A percentile compares a stretch with the other conserved stretches of the same genome.
phyloP scores from a whole-genome alignment of 2,329 filamentous ascomycete genomes.

The Aspergillus sp. region DNA sequence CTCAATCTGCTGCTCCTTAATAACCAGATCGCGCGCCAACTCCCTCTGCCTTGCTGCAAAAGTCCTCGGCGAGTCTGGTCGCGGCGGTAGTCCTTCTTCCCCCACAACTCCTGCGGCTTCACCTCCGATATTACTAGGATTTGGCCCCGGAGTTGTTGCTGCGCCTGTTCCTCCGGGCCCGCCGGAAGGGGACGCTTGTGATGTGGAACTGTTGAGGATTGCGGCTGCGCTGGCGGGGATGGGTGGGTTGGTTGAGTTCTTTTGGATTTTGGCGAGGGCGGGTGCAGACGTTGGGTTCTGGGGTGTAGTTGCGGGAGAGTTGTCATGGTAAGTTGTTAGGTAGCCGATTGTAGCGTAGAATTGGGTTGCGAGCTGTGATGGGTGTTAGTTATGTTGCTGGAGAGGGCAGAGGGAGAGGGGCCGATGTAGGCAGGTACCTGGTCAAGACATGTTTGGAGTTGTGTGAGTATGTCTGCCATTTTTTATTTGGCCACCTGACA shows the following conservation, averaged over 20 bases:
- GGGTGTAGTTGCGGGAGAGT: constrained; percentile 38
- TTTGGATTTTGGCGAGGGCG: constrained; percentile 42
- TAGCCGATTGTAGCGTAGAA: constrained; percentile 53
- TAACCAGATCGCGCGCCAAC: constrained; percentile 49
- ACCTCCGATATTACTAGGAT: constrained; percentile 14
- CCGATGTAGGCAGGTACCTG: constrained; percentile 34
- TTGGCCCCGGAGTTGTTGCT: constrained; percentile 22
- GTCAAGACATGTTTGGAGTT: constrained; percentile 52
- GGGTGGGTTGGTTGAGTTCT: constrained; percentile 38
- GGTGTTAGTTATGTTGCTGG: constrained; percentile 18
- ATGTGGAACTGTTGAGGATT: constrained; percentile 8
- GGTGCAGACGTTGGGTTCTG: constrained; percentile 34
- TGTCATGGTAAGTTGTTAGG: constrained; percentile 48
- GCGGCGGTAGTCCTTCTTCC: constrained; percentile 26
- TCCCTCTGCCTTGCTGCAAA: constrained; percentile 48
- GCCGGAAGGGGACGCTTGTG: constrained; percentile 16
- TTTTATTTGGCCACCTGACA: background rate
- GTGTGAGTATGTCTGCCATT: constrained; percentile 50
- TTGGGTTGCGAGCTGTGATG: constrained; percentile 48
- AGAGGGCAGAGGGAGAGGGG: background rate
- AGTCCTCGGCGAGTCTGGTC: constrained; percentile 42
- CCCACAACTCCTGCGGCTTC: background rate
- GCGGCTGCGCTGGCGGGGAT: constrained; percentile 29
- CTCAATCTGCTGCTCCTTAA: constrained; percentile 54
- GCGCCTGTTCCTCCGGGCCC: constrained; percentile 15